phyloP scores from a whole-genome alignment of 768 basidiomycete genomes.

The Pleurotus eryngii region DNA sequence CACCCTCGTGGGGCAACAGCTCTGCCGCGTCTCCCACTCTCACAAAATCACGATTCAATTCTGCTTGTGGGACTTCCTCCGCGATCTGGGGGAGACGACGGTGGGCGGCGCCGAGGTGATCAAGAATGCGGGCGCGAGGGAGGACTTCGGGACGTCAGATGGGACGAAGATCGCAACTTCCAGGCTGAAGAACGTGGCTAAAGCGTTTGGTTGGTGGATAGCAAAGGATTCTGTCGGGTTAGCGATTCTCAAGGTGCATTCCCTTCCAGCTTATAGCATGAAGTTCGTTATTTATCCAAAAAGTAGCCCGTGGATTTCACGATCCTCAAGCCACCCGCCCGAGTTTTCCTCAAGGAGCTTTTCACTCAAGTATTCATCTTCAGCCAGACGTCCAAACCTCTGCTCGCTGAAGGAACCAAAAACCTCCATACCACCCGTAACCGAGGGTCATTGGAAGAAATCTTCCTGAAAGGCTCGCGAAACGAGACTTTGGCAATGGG shows the following conservation, averaged over 20 bases:
- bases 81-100: slow-evolving; percentile 80
- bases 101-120: slow-evolving; percentile 80
- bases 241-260: slow-evolving; percentile 75
- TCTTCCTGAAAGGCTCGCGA: slow-evolving; percentile 73
- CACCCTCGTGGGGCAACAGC: slow-evolving; percentile 80
- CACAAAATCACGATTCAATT: slow-evolving; percentile 93
- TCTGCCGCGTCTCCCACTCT: slow-evolving; percentile 75
- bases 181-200: slow-evolving; percentile 71
- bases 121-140: slow-evolving; percentile 59
- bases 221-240: slow-evolving; percentile 78
- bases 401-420: slow-evolving; percentile 37
- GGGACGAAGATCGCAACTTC: slow-evolving; percentile 51
- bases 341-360: slow-evolving; percentile 66
- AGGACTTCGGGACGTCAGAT: slow-evolving; percentile 44
- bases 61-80: slow-evolving; percentile 94
- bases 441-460: slow-evolving; percentile 64
- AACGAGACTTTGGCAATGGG: slow-evolving; percentile 71
- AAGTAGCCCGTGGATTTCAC: slow-evolving; percentile 86
- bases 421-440: slow-evolving; percentile 44
- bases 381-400: slow-evolving; percentile 72
- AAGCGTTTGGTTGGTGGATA: slow-evolving; percentile 90
- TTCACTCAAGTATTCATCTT: slow-evolving; percentile 67
- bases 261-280: no score
- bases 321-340: slow-evolving; percentile 57
- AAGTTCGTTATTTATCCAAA: neutral